These are phyloP conservation scores for Stachybotrys echinatus DNA, from an alignment of 2,329 filamentous ascomycete species.

Conservation along the genomic window DNA sequence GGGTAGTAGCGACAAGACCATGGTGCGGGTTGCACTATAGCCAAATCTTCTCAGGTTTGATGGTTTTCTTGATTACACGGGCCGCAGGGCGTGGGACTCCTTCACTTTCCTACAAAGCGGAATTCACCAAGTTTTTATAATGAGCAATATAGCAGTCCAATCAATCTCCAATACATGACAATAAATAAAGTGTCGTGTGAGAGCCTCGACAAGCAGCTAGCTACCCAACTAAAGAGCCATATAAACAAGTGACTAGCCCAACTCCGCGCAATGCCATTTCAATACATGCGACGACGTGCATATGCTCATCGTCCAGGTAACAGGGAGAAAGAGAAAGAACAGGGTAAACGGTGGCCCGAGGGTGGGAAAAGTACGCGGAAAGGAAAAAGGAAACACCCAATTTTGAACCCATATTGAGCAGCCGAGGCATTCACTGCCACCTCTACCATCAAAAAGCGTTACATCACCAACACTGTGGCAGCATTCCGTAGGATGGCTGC, in stretches of 20 bases:
- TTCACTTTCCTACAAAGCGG: too few species aligned
- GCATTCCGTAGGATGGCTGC: conserved; percentile 63
- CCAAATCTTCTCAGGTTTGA: too few species aligned
- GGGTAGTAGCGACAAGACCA: too few species aligned
- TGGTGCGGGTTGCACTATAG: too few species aligned
- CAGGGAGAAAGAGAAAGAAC: conserved; percentile 2
- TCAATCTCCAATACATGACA: not conserved
- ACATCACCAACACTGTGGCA: conserved; percentile 28
- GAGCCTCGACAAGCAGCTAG: not conserved
- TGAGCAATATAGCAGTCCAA: too few species aligned
- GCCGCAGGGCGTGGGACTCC: too few species aligned
- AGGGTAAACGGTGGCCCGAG: not conserved
- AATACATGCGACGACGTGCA: conserved; percentile 13
- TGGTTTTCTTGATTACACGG: too few species aligned
- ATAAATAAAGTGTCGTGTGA: not conserved
- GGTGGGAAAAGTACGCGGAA: not conserved
- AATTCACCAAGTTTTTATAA: too few species aligned
- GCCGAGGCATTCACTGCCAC: too few species aligned
- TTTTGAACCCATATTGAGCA: too few species aligned
- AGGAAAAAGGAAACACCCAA: not conserved
- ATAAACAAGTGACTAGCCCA: conserved; percentile 9
- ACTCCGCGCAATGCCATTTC: conserved; percentile 28
- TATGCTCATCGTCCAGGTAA: conserved; percentile 2
- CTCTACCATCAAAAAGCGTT: conserved; percentile 1
- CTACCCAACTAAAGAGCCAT: not conserved